Conservation (phyloP, 2,329 filamentous ascomycete species). For the Microsporum audouinii region DNA sequence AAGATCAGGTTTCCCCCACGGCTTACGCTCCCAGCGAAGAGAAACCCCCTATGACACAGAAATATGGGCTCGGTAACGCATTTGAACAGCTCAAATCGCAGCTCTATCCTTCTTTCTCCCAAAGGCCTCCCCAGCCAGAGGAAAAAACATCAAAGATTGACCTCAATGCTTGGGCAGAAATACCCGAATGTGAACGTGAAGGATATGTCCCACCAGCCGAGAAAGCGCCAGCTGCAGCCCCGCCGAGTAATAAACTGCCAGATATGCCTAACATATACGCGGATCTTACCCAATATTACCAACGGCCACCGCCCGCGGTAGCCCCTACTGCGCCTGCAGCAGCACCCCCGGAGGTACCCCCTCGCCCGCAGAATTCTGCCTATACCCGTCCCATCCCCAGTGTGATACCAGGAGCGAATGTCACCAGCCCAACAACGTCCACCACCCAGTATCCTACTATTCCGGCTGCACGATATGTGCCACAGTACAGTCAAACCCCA, state of each 20-base stretch:
- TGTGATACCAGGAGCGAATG: slow-evolving; percentile 10
- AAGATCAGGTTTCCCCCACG: background rate
- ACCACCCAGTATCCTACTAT: slow-evolving; percentile 14
- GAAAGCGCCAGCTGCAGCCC: background rate
- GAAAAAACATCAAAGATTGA: background rate
- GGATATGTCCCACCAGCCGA: slow-evolving; percentile 30
- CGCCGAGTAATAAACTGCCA: background rate
- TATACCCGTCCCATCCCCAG: slow-evolving; percentile 17
- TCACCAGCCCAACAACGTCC: background rate
- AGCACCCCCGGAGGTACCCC: slow-evolving; percentile 3
- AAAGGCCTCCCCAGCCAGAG: background rate
- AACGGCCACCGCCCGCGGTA: slow-evolving; percentile 22
- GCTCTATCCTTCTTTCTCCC: background rate
- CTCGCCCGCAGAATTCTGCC: slow-evolving; percentile 12
- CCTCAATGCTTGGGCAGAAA: slow-evolving; percentile 25
- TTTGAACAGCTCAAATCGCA: slow-evolving; percentile 1
- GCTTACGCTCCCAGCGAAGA: background rate
- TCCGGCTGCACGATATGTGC: slow-evolving; percentile 24
- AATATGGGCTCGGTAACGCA: background rate
- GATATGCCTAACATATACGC: background rate
- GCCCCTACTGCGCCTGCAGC: slow-evolving; percentile 2
- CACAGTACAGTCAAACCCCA: slow-evolving; percentile 13
- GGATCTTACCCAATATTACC: background rate
- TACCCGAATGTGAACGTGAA: slow-evolving; percentile 32
- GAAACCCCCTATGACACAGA: background rate